Conservation (phyloP, 495 filamentous ascomycete genomes). For the Hypoxylon fragiforme region DNA sequence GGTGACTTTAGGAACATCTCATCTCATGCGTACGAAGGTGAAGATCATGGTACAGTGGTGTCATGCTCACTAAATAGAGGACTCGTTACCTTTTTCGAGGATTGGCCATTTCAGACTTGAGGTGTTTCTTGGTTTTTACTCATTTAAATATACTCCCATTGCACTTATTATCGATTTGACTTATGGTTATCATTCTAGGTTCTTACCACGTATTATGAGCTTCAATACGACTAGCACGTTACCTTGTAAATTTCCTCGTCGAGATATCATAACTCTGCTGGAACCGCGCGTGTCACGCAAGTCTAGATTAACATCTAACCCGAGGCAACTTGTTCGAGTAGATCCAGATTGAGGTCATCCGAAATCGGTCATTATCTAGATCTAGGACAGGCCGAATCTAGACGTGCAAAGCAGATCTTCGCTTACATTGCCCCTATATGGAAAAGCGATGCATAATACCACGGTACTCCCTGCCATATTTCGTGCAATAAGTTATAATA, state of each 20-base stretch:
- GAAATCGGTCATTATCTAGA: neutral
- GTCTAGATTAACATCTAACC: too few species aligned
- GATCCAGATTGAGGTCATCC: neutral
- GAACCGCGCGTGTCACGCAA: too few species aligned
- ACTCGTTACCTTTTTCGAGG: neutral
- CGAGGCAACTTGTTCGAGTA: neutral
- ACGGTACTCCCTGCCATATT: neutral
- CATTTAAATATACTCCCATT: too few species aligned
- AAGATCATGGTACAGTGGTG: conserved; percentile 3
- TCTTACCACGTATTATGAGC: too few species aligned
- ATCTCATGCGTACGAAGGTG: neutral
- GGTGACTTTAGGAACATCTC: neutral
- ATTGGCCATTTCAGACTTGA: neutral
- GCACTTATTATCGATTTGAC: too few species aligned
- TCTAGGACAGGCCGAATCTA: neutral
- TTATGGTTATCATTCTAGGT: too few species aligned
- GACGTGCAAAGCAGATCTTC: too few species aligned
- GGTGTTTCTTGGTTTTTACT: too few species aligned
- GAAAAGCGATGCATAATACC: neutral
- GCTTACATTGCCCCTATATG: neutral
- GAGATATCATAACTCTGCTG: neutral
- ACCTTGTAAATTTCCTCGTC: too few species aligned
- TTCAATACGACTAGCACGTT: too few species aligned
- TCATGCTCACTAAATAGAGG: conserved; percentile 4
- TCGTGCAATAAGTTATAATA: neutral